Percentiles rank a stretch among this genome's conserved stretches.
These are phyloP conservation scores for Pelargonium australe DNA, from an alignment of 441 rosid species.

Conservation along the genomic window DNA sequence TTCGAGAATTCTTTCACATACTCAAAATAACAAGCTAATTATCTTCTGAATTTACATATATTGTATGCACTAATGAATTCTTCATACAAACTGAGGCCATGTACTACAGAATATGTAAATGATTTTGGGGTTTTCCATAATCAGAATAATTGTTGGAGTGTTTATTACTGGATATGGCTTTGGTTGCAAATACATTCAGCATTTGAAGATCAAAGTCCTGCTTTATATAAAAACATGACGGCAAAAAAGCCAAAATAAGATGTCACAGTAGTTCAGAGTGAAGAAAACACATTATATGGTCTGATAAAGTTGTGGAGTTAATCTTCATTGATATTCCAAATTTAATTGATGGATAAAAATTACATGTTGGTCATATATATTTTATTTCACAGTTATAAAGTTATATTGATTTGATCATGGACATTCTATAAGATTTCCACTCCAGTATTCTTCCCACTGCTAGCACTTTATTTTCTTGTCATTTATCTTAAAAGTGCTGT, in stretches of 20 bases:
- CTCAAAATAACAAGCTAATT: background rate
- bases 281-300: slow-evolving; percentile 1
- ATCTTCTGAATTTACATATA: background rate
- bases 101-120: background rate
- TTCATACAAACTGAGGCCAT: background rate
- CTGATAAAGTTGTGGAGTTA: background rate
- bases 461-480: background rate
- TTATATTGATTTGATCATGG: background rate
- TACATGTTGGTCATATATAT: background rate
- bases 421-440: background rate
- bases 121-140: background rate
- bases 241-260: background rate
- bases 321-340: background rate
- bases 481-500: background rate
- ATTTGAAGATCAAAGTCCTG: background rate
- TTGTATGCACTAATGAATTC: background rate
- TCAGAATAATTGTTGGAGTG: background rate
- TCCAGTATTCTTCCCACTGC: background rate
- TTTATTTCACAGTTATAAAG: background rate
- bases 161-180: background rate
- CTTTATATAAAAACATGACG: background rate
- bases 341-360: background rate
- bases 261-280: background rate
- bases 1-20: background rate
- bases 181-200: background rate